Evolutionary conservation across 2,329 filamentous ascomycete species (phyloP).

Genomic region (Monilinia laxa): DNA sequence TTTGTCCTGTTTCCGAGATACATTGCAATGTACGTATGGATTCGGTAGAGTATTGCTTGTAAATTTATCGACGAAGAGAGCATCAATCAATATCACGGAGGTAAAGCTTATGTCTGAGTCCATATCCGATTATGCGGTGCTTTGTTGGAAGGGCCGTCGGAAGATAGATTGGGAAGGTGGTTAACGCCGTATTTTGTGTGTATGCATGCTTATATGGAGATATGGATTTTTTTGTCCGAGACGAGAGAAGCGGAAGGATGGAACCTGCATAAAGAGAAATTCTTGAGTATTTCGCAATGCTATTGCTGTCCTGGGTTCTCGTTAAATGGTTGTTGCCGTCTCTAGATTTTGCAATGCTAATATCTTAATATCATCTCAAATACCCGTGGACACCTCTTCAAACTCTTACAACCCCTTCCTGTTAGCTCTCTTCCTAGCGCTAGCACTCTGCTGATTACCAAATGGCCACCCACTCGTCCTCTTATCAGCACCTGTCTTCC

Average conservation of each 20-base stretch:
- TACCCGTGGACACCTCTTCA: background rate
- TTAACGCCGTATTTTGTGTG: background rate
- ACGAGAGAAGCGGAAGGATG: too few relatives aligned
- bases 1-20: background rate
- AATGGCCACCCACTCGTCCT: constrained; percentile 66
- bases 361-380: background rate
- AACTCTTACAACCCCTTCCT: constrained; percentile 17
- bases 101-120: background rate
- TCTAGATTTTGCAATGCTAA: background rate
- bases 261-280: too few relatives aligned
- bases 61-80: background rate
- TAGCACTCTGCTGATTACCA: constrained; percentile 51
- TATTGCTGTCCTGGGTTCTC: background rate
- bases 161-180: background rate
- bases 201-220: background rate
- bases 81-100: background rate
- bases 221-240: background rate
- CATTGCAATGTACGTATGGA: too few relatives aligned
- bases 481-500: constrained; percentile 66
- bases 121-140: background rate
- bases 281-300: background rate
- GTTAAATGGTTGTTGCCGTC: background rate
- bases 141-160: background rate
- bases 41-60: too few relatives aligned
- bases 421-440: constrained; percentile 34